These are phyloP conservation scores for Carex scoparia DNA, from an alignment of 176 grass and related monocot species.

Conservation along the genomic window DNA sequence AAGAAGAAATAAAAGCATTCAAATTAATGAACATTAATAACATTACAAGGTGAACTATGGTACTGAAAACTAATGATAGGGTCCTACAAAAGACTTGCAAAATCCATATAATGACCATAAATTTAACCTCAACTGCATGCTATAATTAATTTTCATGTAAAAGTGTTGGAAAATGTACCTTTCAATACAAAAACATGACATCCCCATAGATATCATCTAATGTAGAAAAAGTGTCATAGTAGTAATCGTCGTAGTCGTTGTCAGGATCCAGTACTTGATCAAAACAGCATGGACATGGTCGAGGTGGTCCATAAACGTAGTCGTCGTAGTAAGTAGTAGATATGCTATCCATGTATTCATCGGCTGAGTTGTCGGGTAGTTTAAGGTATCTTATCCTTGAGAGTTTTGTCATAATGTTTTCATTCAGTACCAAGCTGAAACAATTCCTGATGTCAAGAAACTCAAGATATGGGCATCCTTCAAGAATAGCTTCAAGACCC, in stretches of 20 bases:
- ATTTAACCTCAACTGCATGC: no score
- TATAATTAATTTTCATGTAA: no score
- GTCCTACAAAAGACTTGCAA: no score
- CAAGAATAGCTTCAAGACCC: constrained; percentile 2
- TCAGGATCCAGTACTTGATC: not conserved
- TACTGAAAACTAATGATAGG: no score
- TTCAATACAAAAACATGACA: not conserved
- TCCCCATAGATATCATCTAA: not conserved
- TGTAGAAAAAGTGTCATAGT: not conserved
- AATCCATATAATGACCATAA: not conserved
- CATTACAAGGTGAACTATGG: no score
- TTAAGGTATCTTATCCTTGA: not conserved
- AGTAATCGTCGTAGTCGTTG: not conserved
- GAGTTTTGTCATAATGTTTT: not conserved
- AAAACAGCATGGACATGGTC: not conserved
- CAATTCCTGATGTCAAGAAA: constrained; percentile 1
- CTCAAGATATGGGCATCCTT: constrained; percentile 1
- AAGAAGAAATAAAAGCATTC: not conserved
- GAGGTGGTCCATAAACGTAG: not conserved
- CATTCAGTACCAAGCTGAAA: not conserved
- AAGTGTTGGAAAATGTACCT: not conserved
- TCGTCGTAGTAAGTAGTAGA: not conserved
- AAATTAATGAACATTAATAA: not conserved
- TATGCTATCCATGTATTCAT: not conserved
- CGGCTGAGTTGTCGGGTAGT: not conserved